Evolutionary conservation across 805 yeast genomes (phyloP).

Genomic region (Starmerella floricola): DNA sequence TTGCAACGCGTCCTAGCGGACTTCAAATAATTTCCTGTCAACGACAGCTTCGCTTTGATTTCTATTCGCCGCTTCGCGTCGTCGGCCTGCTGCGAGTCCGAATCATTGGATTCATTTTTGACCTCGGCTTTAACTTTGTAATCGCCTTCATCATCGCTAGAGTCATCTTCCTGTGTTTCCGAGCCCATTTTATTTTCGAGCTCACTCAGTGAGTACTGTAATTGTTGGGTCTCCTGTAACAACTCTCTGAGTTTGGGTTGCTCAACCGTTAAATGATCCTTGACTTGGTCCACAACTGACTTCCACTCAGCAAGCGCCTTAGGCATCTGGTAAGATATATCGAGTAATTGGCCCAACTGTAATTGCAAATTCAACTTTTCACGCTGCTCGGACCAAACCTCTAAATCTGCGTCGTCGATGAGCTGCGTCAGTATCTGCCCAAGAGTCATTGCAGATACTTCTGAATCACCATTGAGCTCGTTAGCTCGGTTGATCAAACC

Average conservation of each 20-base stretch:
- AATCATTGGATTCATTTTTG: neutral
- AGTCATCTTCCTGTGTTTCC: neutral
- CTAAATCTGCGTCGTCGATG: slow-evolving; percentile 43
- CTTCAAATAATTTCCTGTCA: slow-evolving; percentile 17
- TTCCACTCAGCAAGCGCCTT: slow-evolving; percentile 41
- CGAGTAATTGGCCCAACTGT: slow-evolving; percentile 59
- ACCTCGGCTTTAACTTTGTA: neutral
- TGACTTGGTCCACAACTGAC: slow-evolving; percentile 19
- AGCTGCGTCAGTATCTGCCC: slow-evolving; percentile 58
- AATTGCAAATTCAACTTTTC: slow-evolving; percentile 30
- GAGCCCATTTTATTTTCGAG: slow-evolving; percentile 3
- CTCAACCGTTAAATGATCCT: slow-evolving; percentile 1
- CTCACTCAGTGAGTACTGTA: slow-evolving; percentile 1
- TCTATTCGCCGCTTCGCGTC: slow-evolving; percentile 7
- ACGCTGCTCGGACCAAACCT: slow-evolving; percentile 20
- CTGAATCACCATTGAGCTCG: neutral
- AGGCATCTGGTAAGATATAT: slow-evolving; percentile 41
- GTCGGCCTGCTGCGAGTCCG: neutral
- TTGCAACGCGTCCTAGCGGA: slow-evolving; percentile 3
- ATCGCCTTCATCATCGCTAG: neutral
- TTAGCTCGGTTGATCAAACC: neutral
- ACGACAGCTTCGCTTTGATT: slow-evolving; percentile 2
- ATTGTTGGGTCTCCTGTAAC: neutral
- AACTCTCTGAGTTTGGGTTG: slow-evolving; percentile 6
- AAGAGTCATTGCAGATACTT: slow-evolving; percentile 36